Percentiles rank a stretch among this genome's conserved stretches.
Evolutionary conservation across 805 yeast species (phyloP).

Genomic region (Spathaspora boniae): DNA sequence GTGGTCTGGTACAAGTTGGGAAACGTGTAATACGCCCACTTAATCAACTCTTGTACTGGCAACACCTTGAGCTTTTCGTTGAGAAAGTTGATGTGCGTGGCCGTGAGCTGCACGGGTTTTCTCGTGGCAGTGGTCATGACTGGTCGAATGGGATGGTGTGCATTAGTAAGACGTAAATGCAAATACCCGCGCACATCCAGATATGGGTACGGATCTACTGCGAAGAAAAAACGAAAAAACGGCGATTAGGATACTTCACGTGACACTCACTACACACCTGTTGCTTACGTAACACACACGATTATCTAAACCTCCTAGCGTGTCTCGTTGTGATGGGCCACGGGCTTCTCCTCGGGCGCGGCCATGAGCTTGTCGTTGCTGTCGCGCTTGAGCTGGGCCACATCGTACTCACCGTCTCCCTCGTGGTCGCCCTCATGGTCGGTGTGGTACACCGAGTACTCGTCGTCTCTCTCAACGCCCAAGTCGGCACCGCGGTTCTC

Average conservation of each 20-base stretch:
- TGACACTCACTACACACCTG: background rate
- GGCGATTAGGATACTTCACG: background rate
- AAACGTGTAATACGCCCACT: conserved; percentile 82
- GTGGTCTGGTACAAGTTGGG: conserved; percentile 87
- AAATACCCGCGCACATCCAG: background rate
- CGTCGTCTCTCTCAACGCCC: conserved; percentile 13
- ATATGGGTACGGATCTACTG: background rate
- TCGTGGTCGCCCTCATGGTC: conserved; percentile 2
- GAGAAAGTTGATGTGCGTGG: conserved; percentile 60
- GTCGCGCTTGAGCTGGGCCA: no score
- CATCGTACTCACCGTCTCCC: no score
- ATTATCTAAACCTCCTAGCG: no score
- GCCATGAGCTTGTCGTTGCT: no score
- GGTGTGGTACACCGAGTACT: background rate
- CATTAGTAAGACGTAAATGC: background rate
- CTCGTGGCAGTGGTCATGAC: no score
- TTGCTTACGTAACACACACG: no score
- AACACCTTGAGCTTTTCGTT: conserved; percentile 56
- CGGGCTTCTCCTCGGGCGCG: no score
- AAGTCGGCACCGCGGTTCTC: conserved; percentile 39
- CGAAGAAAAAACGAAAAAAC: background rate
- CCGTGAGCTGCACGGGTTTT: conserved; percentile 25
- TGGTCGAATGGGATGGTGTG: background rate
- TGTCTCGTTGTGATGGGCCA: no score
- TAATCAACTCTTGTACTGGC: conserved; percentile 67